Base-by-base conservation (phyloP, 495 filamentous ascomycete species). In the Lasiosphaeriaceae sp. region DNA sequence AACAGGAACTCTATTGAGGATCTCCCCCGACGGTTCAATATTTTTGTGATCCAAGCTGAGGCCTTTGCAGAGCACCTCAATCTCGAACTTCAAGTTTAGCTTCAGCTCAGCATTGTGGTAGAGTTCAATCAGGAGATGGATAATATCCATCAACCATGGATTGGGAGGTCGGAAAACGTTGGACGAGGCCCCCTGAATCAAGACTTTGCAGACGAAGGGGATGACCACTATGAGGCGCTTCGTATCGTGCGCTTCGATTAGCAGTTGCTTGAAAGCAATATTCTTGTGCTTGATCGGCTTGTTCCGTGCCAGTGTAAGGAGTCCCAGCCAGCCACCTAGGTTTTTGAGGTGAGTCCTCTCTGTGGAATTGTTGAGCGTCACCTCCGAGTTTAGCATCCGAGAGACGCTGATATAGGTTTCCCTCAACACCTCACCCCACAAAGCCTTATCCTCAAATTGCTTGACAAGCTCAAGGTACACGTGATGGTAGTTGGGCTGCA, bases 221-320 rank as follows among this genome's bases (percentile, higher is more conserved):
- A 99, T 92, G 47, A 92, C 91, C 37, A 97, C 83, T 47, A 93
- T 82, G 39, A 97, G 81, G 34, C 94, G 86, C 64, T 96, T 87
- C 4, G 90, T 92, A 57, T 96, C 89, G 57, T 88, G 90, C 4
- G 88, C 94, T 75, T 99, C 94, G 52, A 96, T 82, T 9, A 99
- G 83, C 7, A 99, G 79, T 57, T 96, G 90, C 68, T 92, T 92
- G 81, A 99, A 97, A 2, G 92, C 94, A 48, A 99, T 91, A 73
- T 96, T 95, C 69, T 87, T 92, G 70, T 94, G 91, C 71, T 92
- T 93, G 74, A 99, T 92, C 8, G 94, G 93, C 69, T 95, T 92
- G 69, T 99, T 88, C 56, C 92, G 86, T 12, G 93, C 94, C 55
- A 99, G 83, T 7, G 94, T 99, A 65, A 99, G 73, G 19, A 92